phyloP scores from a whole-genome alignment of 352 stramenopile genomes.

The Phytophthora capsici region DNA sequence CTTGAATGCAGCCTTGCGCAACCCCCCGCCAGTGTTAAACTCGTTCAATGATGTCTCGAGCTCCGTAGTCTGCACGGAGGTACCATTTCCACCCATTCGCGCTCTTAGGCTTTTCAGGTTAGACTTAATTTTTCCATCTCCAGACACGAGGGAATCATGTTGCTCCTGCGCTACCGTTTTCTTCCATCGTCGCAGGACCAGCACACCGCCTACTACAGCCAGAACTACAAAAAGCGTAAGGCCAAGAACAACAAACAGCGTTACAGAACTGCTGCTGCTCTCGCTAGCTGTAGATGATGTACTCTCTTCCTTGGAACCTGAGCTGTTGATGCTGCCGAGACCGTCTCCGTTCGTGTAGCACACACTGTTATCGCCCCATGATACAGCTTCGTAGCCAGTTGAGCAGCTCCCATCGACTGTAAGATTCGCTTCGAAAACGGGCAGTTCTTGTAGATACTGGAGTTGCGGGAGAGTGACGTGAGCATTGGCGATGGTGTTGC shows the following conservation, averaged over 20 bases:
- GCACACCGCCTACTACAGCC: conserved; percentile 56
- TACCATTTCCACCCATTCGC: conserved; percentile 29
- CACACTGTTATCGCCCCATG: conserved; percentile 58
- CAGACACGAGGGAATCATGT: conserved; percentile 31
- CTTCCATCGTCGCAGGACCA: conserved; percentile 67
- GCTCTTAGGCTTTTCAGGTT: conserved; percentile 46
- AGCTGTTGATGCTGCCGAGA: conserved; percentile 47
- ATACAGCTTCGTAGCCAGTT: conserved; percentile 51
- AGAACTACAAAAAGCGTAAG: conserved; percentile 49
- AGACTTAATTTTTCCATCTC: conserved; percentile 51
- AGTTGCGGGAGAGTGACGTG: conserved; percentile 64
- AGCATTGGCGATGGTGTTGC: conserved; percentile 59
- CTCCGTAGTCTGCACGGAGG: conserved; percentile 26
- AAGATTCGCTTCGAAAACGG: conserved; percentile 55
- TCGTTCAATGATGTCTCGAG: conserved; percentile 50
- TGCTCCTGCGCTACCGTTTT: conserved; percentile 48
- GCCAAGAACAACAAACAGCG: conserved; percentile 50
- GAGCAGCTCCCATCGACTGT: conserved; percentile 48
- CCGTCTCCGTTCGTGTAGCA: conserved; percentile 55
- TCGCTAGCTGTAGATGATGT: conserved; percentile 38
- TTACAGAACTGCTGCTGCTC: conserved; percentile 28
- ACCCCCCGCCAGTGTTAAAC: conserved; percentile 43
- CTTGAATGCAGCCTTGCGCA: conserved; percentile 63
- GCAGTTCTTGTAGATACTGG: conserved; percentile 56
- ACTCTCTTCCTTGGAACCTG: conserved; percentile 35